Evolutionary conservation across 345 rosid species (phyloP), one percentile per base, ranked within the genome.

Genomic region (Brassica juncea): DNA sequence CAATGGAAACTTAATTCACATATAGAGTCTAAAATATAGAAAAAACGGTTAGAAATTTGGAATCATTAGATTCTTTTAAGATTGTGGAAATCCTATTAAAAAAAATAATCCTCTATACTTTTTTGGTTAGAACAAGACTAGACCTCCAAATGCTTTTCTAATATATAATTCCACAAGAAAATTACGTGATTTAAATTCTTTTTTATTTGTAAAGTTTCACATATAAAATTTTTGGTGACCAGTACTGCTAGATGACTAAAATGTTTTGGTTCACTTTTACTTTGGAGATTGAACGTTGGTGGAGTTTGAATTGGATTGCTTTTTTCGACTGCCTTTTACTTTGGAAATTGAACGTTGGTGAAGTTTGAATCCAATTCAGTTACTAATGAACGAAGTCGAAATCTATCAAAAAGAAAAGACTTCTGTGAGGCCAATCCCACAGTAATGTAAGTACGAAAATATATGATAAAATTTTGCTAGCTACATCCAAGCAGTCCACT

Each of bases 261-360:
- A 44, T 44, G 55, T 60, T 69, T 14, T 62, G 3, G 58, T 52
- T 77, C 64, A 70, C 65, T 34, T 77, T 34, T 70, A 62, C 30
- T 61, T 77, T 70, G 55, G 52, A 70, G 63, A 62, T 62, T 35
- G 58, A 70, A 62, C 70, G 75, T 70, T 70, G 57, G 42, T 52
- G 65, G 71, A 66, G n/a, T 70, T 77, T 70, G 75, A 49, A 62
- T 49, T 49, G 5, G 11, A 23, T 15, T 62, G 65, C 63, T 62
- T 25, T 68, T 25, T 47, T 14, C 66, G 57, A 35, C 9, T 35
- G 8, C 49, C 16, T 37, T 77, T 32, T 69, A 61, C 19, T 60
- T 77, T 70, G 55, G 52, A 70, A 70, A 62, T 70, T 37, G 58
- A 77, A 63, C 71, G 75, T 70, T 70, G 65, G 32, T 35, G 66